Conservation (phyloP, 352 stramenopile genomes). For the Elongisporangium senticosum region DNA sequence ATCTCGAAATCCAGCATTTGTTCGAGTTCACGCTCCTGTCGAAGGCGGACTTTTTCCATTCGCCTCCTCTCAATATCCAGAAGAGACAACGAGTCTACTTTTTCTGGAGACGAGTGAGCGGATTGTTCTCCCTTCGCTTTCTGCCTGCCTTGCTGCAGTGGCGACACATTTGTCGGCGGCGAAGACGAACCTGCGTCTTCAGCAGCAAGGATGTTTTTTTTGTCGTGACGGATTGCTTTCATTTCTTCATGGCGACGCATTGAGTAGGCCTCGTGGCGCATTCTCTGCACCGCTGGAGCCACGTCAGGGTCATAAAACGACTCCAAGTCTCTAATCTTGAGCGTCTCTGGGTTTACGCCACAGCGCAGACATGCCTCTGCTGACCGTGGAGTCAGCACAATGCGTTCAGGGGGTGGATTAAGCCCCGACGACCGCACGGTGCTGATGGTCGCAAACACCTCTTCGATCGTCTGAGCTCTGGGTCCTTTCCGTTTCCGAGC, state of each 20-base stretch:
- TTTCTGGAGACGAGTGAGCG: slow-evolving; percentile 18
- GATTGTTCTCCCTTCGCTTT: slow-evolving; percentile 6
- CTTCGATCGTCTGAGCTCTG: slow-evolving; percentile 63
- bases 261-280: slow-evolving; percentile 92
- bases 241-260: slow-evolving; percentile 89
- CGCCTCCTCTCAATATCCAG: slow-evolving; percentile 63
- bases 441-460: slow-evolving; percentile 74
- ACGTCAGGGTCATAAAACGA: slow-evolving; percentile 86
- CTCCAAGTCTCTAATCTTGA: slow-evolving; percentile 90
- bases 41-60: slow-evolving; percentile 69
- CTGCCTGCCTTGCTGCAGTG: slow-evolving; percentile 3
- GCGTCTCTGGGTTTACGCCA: slow-evolving; percentile 89
- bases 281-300: slow-evolving; percentile 80
- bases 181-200: slow-evolving; percentile 20
- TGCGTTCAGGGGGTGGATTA: slow-evolving; percentile 62
- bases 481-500: slow-evolving; percentile 56
- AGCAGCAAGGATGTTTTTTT: slow-evolving; percentile 57
- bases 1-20: slow-evolving; percentile 92
- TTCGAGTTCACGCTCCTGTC: slow-evolving; percentile 78
- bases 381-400: slow-evolving; percentile 85
- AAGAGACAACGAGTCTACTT: slow-evolving; percentile 25
- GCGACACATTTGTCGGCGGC: not conserved
- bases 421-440: slow-evolving; percentile 59
- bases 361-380: slow-evolving; percentile 87
- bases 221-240: slow-evolving; percentile 75